Percentiles rank a stretch among this genome's conserved stretches.
Conservation (phyloP, 768 basidiomycete species). For the Gymnopilus dilepis region DNA sequence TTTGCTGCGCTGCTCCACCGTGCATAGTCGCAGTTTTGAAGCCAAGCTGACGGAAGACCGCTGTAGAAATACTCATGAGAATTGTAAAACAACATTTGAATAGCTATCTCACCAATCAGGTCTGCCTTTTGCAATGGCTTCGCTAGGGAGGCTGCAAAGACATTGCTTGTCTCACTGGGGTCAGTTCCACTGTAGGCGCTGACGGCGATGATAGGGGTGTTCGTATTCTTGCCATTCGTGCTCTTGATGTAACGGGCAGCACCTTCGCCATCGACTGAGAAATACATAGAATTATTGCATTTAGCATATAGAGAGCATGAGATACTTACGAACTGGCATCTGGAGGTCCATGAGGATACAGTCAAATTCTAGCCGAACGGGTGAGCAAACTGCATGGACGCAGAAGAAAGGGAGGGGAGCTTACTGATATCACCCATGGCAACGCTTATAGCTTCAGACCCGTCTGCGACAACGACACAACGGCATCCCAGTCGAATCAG, state of each 20-base stretch:
- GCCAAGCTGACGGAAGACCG: constrained; percentile 83
- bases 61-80: constrained; percentile 28
- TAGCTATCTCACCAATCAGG: constrained; percentile 56
- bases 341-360: constrained; percentile 95
- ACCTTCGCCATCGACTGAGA: constrained; percentile 88
- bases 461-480: constrained; percentile 94
- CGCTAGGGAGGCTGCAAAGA: constrained; percentile 82
- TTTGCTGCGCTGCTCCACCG: constrained; percentile 54
- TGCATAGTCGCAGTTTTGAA: constrained; percentile 86
- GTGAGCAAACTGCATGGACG: constrained; percentile 26
- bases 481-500: constrained; percentile 94
- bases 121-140: constrained; percentile 93
- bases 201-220: constrained; percentile 90
- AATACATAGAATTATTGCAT: neutral
- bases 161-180: constrained; percentile 61
- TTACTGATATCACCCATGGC: constrained; percentile 97
- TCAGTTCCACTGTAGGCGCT: constrained; percentile 86
- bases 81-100: neutral
- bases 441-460: constrained; percentile 95
- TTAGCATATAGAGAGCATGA: constrained; percentile 2
- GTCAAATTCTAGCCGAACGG: constrained; percentile 74
- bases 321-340: constrained; percentile 88
- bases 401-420: constrained; percentile 37
- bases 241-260: constrained; percentile 97
- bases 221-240: constrained; percentile 93